Percentiles rank a stretch among this genome's conserved stretches.
These are phyloP conservation scores for Ustilago esculenta DNA, from an alignment of 1,284 basidiomycete genomes.

Conservation along the genomic window DNA sequence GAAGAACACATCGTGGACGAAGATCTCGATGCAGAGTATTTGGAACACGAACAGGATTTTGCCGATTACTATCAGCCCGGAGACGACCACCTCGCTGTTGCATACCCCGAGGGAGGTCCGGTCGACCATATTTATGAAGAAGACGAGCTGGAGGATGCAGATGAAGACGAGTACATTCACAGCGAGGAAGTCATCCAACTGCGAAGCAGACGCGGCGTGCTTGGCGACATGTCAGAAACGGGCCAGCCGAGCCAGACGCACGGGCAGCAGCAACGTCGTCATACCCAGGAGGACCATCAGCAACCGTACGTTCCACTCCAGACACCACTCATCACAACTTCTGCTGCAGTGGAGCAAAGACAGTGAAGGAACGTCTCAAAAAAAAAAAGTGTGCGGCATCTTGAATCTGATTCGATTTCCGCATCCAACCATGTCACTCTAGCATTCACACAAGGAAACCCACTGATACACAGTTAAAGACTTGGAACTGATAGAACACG, in stretches of 20 bases:
- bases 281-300: constrained; percentile 3
- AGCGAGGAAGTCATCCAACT: constrained; percentile 31
- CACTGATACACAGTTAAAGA: neutral
- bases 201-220: constrained; percentile 18
- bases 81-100: constrained; percentile 5
- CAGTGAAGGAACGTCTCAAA: too few species aligned
- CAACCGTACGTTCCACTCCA: neutral
- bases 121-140: constrained; percentile 5
- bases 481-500: neutral
- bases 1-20: constrained; percentile 26
- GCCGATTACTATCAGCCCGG: constrained; percentile 28
- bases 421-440: too few species aligned
- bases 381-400: neutral
- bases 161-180: constrained; percentile 14
- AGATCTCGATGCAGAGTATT: constrained; percentile 1
- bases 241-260: constrained; percentile 17
- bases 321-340: neutral
- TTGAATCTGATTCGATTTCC: too few species aligned
- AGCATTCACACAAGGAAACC: neutral
- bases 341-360: too few species aligned
- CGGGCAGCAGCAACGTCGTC: constrained; percentile 3
- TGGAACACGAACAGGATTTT: constrained; percentile 23
- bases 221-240: constrained; percentile 15
- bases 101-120: neutral
- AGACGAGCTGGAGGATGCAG: constrained; percentile 25